Evolutionary conservation across 768 basidiomycete genomes (phyloP), one percentile per base, ranked within the genome.

Genomic region (Agaricus sinodeliciosus): DNA sequence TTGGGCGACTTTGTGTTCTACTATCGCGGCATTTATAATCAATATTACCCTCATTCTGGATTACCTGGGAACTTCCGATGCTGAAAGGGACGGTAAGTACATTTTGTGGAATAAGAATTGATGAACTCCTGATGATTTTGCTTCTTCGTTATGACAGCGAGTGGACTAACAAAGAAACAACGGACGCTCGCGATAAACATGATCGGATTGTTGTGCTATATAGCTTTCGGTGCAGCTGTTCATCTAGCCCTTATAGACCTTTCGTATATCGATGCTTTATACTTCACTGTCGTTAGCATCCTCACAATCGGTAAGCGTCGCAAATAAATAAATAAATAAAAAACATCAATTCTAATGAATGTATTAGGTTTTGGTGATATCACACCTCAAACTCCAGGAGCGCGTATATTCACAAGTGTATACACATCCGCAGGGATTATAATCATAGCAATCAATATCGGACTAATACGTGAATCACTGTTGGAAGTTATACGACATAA

Each of bases 1-100:
- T 61, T 93, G 90, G 90, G 76, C 85, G 65, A 85, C 83, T 2
- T 69, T 90, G 11, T 87, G 85, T 60, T 87, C 85, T 0, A 92
- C 88, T 0, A 70, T 82, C 4, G 77, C 77, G 1, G 85, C 87
- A 0, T 67, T 78, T 2, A 65, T 82, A 46, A 84, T 81, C 11
- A 93, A 87, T 58, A 56, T 84, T 25, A 87, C 84, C 0, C 68
- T 94, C 2, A 72, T 86, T 8, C 64, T 74, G 37, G 91, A 94
- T 59, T 69, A 81, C 31, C 43, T 78, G 5, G 66, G 62, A 12
- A 90, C 83, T 0, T 71, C 75, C 1, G 75, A 88, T 50, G 92
- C 93, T 58, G 66, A 69, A 1, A 75, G 69, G n/a, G 42, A 41
- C 12, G 50, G 57, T 56, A 34, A 34, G 54, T 36, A 3, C 22